Conservation (phyloP, 176 grass and related monocot genomes). For the Oryza meridionalis region DNA sequence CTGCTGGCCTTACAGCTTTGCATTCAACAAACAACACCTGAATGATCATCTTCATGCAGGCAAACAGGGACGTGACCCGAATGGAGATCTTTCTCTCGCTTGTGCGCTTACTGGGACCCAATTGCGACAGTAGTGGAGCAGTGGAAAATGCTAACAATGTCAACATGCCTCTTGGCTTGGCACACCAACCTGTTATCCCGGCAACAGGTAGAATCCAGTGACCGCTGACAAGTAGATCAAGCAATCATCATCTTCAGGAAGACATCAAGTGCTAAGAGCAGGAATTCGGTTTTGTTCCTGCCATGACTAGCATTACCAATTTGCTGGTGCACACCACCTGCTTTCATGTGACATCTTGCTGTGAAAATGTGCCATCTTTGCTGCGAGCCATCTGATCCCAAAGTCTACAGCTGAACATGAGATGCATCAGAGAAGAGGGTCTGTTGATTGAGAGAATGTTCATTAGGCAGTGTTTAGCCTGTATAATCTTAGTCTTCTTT, state of each 20-base stretch:
- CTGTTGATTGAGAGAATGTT: not conserved
- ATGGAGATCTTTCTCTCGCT: slow-evolving; percentile 86
- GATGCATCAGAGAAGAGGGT: not conserved
- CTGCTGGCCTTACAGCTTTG: not conserved
- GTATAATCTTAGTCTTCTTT: slow-evolving; percentile 46
- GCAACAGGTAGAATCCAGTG: slow-evolving; percentile 67
- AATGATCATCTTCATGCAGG: slow-evolving; percentile 45
- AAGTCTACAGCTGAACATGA: not conserved
- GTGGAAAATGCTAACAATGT: slow-evolving; percentile 45
- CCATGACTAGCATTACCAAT: slow-evolving; percentile 79
- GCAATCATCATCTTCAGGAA: slow-evolving; percentile 16
- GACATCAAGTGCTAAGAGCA: slow-evolving; percentile 71
- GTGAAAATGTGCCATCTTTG: slow-evolving; percentile 12
- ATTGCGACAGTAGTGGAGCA: slow-evolving; percentile 39
- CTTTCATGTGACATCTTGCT: slow-evolving; percentile 26
- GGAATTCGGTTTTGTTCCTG: slow-evolving; percentile 52
- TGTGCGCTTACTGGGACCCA: slow-evolving; percentile 61
- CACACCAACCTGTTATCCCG: slow-evolving; percentile 65
- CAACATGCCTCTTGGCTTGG: slow-evolving; percentile 51
- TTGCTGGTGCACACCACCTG: slow-evolving; percentile 44
- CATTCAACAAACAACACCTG: not conserved
- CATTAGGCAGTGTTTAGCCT: slow-evolving; percentile 44
- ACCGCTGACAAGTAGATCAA: slow-evolving; percentile 37
- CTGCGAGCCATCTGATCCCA: not conserved
- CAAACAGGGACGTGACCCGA: slow-evolving; percentile 72